Evolutionary conservation across 2,329 filamentous ascomycete genomes (phyloP).

Genomic region (Aspergillus niger): DNA sequence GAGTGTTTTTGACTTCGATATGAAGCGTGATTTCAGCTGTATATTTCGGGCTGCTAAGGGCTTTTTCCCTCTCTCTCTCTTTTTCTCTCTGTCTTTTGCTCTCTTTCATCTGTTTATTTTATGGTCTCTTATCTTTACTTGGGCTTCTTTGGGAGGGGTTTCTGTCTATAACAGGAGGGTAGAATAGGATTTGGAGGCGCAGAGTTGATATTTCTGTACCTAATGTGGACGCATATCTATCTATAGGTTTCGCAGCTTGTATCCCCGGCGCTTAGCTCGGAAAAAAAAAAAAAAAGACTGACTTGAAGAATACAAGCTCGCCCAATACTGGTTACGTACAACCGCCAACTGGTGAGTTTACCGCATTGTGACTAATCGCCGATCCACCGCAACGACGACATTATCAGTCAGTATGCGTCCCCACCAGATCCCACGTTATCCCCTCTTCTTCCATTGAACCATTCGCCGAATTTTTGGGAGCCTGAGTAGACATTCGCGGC

Average conservation of each 20-base stretch:
- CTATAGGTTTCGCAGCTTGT: not conserved
- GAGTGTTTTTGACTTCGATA: conserved; percentile 15
- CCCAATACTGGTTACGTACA: too few species aligned
- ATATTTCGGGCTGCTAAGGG: not conserved
- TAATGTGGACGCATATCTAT: not conserved
- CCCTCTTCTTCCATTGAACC: too few species aligned
- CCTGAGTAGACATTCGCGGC: not conserved
- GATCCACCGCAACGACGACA: not conserved
- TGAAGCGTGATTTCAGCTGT: conserved; percentile 13
- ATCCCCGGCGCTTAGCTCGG: not conserved
- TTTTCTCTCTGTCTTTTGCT: not conserved
- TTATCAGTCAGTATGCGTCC: not conserved
- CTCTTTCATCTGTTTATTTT: not conserved
- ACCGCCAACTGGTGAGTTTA: too few species aligned
- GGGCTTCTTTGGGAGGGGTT: not conserved
- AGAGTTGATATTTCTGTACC: not conserved
- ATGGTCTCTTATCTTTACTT: not conserved
- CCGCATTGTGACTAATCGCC: too few species aligned
- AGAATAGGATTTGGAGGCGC: not conserved
- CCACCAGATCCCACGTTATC: not conserved
- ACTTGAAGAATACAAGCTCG: too few species aligned
- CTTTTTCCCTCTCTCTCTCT: not conserved
- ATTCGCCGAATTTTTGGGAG: not conserved
- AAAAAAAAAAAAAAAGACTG: too few species aligned
- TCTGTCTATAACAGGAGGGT: not conserved